Evolutionary conservation across 352 stramenopile genomes (phyloP).

Genomic region (Pythium inflatum): DNA sequence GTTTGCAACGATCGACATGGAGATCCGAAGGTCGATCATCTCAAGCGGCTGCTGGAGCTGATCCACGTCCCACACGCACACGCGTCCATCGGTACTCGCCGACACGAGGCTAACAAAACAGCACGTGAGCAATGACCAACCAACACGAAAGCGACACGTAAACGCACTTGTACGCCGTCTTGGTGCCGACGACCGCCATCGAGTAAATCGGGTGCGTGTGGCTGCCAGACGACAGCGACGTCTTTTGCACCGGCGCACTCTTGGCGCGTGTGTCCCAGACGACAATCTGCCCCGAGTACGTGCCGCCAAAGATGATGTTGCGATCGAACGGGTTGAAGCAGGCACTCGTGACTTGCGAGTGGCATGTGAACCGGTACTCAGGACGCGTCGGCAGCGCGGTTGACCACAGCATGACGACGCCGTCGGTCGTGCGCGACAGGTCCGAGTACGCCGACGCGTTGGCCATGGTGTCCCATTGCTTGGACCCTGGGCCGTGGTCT

Average conservation of each 20-base stretch:
- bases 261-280: slow-evolving; percentile 88
- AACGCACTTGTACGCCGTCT: slow-evolving; percentile 80
- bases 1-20: slow-evolving; percentile 77
- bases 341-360: slow-evolving; percentile 84
- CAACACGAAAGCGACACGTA: neutral
- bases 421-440: slow-evolving; percentile 66
- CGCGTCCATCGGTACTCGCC: slow-evolving; percentile 83
- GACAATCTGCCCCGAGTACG: slow-evolving; percentile 87
- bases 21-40: slow-evolving; percentile 83
- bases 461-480: slow-evolving; percentile 75
- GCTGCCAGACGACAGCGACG: slow-evolving; percentile 72
- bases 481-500: slow-evolving; percentile 45
- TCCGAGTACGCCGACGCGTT: slow-evolving; percentile 53
- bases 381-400: slow-evolving; percentile 77
- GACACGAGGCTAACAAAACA: slow-evolving; percentile 66
- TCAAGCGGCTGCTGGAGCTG: slow-evolving; percentile 84
- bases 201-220: slow-evolving; percentile 90
- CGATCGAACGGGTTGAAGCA: slow-evolving; percentile 89
- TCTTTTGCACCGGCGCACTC: slow-evolving; percentile 82
- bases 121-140: neutral
- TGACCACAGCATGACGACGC: slow-evolving; percentile 85
- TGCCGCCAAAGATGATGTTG: slow-evolving; percentile 84
- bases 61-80: slow-evolving; percentile 87
- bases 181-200: slow-evolving; percentile 82
- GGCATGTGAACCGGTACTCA: slow-evolving; percentile 88